Evolutionary conservation across 192 early-diverging fungal species (phyloP), one percentile per base, ranked within the genome.

Genomic region (Chytriomyces sp.): DNA sequence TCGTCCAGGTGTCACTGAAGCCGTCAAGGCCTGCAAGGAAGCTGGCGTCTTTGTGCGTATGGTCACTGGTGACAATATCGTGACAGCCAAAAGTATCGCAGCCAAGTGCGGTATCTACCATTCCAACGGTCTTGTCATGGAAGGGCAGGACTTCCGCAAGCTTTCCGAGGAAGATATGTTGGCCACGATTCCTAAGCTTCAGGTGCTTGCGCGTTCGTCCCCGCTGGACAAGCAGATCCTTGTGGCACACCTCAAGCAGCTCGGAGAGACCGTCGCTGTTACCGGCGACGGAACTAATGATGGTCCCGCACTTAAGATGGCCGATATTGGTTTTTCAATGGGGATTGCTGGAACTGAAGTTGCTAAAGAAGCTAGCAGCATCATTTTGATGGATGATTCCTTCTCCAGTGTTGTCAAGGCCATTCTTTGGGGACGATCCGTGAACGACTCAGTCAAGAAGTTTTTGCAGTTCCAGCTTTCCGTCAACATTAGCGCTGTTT

Each of bases 281-380:
- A 98, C 96, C 31, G 96, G 96, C 26, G 96, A 98, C 77, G 96
- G 96, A 17, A 98, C 96, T 12, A 98, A 98, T 76, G 96, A 98
- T 77, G 95, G 90, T 4, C 94, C 93, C 3, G 93, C 93, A 17
- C 85, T 96, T 25, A 93, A 93, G 80, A 77, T 88, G 75, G 91
- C 93, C 7, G 94, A 96, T 80, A 89, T 96, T 75, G 95, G 95
- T 31, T 94, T 96, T 80, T 89, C 89, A 56, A 96, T 95, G 95
- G 95, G 95, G 56, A 92, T 95, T 74, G 83, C 91, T 44, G 93
- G 94, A 39, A 94, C 92, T 25, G 96, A 99, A 76, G 96, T 99
- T 4, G 96, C 97, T 40, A 99, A 99, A 76, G 95, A 98, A 81
- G 96, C 96, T 2, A 93, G 92, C 12, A 86, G 88, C 17, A 96